phyloP scores from a whole-genome alignment of 331 rosid genomes.

The Cydonia oblonga region DNA sequence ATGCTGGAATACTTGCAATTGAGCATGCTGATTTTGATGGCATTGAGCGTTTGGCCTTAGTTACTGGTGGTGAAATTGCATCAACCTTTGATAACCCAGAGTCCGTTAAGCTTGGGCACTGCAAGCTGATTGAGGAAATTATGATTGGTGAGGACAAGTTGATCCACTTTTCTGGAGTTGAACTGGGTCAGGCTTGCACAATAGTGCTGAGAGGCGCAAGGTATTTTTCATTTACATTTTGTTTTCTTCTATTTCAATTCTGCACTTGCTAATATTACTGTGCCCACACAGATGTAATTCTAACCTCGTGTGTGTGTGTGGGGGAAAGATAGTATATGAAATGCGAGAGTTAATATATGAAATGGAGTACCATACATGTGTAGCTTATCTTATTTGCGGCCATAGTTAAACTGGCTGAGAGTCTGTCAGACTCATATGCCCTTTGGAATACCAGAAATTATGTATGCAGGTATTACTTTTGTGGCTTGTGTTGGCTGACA shows the following conservation, averaged over 20 bases:
- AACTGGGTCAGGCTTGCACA: conserved; percentile 95
- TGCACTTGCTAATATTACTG: background rate
- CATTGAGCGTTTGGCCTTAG: conserved; percentile 83
- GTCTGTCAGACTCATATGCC: background rate
- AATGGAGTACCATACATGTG: background rate
- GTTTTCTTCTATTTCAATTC: background rate
- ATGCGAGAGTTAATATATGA: background rate
- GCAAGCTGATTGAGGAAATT: conserved; percentile 86
- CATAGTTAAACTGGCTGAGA: background rate
- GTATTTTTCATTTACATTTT: conserved; percentile 18
- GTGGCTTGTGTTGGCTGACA: background rate
- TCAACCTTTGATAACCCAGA: conserved; percentile 94
- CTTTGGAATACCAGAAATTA: background rate
- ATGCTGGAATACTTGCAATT: conserved; percentile 90
- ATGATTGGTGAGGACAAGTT: conserved; percentile 96
- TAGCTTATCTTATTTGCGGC: background rate
- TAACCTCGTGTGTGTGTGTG: background rate
- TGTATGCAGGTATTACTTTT: background rate
- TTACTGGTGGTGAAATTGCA: conserved; percentile 96
- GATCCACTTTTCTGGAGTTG: conserved; percentile 93
- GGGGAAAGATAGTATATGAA: too few relatives aligned
- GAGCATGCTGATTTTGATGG: conserved; percentile 99
- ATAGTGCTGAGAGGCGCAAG: conserved; percentile 93
- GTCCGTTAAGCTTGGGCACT: conserved; percentile 88
- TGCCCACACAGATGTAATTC: background rate